Evolutionary conservation across 2,329 filamentous ascomycete genomes (phyloP).

Genomic region (Thielaviopsis ethacetica): DNA sequence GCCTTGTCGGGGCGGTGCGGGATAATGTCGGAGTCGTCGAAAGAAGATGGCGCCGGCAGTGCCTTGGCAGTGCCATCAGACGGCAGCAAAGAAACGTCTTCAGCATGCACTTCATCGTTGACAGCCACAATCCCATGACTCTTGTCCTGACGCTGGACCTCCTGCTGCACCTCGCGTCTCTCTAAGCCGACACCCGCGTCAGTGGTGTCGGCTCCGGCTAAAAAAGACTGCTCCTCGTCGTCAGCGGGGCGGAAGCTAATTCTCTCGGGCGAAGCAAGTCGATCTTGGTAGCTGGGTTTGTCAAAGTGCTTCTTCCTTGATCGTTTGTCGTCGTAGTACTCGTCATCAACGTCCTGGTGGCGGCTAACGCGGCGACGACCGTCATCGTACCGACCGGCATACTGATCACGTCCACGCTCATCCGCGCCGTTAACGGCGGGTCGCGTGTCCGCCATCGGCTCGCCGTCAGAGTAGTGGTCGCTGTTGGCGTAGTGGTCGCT

Average conservation of each 20-base stretch:
- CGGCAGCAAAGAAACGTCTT: not conserved
- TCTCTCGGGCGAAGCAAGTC: not conserved
- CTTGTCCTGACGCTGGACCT: not conserved
- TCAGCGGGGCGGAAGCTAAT: constrained; percentile 12
- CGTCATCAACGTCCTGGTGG: not conserved
- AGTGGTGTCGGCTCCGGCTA: constrained; percentile 55
- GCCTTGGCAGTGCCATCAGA: not conserved
- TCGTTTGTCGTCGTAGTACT: not conserved
- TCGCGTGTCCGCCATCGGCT: not conserved
- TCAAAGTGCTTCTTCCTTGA: not conserved
- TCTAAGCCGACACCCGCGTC: constrained; percentile 49
- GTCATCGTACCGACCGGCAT: too few species aligned
- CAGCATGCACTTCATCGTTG: not conserved
- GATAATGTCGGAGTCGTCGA: constrained; percentile 20
- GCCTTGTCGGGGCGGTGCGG: constrained; percentile 41
- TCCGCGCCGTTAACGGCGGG: too few species aligned
- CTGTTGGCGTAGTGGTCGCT: not conserved
- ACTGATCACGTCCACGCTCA: too few species aligned
- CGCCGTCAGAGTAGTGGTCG: not conserved
- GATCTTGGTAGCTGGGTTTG: not conserved
- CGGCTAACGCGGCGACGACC: too few species aligned
- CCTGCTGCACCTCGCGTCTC: constrained; percentile 17
- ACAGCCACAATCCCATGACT: not conserved
- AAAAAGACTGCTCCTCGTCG: constrained; percentile 41
- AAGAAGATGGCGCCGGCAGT: constrained; percentile 19